Percentiles rank a stretch among this genome's conserved stretches.
Conservation (phyloP, 768 basidiomycete species). For the Rhodosporidiobolus sp. region DNA sequence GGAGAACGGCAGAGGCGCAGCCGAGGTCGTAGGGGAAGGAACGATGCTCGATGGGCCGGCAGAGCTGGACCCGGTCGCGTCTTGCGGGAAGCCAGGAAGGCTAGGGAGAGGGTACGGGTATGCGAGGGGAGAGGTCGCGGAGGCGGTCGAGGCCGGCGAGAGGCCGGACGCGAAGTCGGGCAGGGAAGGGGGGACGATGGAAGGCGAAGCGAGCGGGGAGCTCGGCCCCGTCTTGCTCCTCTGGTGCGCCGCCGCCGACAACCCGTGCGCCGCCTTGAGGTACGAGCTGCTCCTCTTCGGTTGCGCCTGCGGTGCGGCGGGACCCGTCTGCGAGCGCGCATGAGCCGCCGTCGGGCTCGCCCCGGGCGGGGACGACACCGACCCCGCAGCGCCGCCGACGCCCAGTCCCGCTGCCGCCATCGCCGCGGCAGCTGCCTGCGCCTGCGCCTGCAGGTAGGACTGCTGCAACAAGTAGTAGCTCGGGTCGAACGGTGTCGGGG, state of each 20-base stretch:
- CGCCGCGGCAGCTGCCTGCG: slow-evolving; percentile 14
- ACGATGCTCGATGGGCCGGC: background rate
- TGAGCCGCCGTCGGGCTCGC: slow-evolving; percentile 2
- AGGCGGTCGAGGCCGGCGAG: background rate
- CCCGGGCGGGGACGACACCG: background rate
- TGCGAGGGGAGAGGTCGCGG: background rate
- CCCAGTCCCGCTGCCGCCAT: too few species aligned
- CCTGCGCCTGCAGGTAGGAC: slow-evolving; percentile 35
- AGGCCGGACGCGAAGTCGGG: background rate
- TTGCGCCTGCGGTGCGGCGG: background rate
- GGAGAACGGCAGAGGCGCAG: background rate
- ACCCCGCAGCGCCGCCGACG: background rate
- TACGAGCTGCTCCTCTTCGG: slow-evolving; percentile 20
- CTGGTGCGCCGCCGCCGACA: slow-evolving; percentile 4
- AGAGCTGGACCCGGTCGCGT: background rate
- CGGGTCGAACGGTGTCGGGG: slow-evolving; percentile 6
- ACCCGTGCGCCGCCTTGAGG: slow-evolving; percentile 25
- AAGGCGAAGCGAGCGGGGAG: slow-evolving; percentile 28
- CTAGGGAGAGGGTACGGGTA: slow-evolving; percentile 25
- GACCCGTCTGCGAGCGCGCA: background rate
- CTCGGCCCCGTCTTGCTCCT: slow-evolving; percentile 5
- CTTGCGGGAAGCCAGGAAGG: slow-evolving; percentile 1
- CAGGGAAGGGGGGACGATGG: background rate
- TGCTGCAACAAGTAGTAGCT: slow-evolving; percentile 24
- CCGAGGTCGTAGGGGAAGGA: background rate